These are phyloP conservation scores for Ophiostoma novo-ulmi DNA, from an alignment of 2,329 filamentous ascomycete genomes.

Conservation along the genomic window DNA sequence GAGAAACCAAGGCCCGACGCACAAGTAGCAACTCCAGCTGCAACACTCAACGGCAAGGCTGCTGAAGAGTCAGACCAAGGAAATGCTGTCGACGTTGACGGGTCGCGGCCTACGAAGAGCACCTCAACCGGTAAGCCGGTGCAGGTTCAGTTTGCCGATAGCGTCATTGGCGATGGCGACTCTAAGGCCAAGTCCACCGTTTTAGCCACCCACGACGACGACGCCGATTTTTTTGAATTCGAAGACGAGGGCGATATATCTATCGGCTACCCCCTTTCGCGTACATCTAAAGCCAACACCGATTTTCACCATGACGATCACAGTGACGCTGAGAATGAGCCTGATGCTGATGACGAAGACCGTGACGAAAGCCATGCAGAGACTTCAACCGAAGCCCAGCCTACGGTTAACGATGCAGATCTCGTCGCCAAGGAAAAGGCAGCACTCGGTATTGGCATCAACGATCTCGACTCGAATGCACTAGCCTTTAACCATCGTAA, in stretches of 20 bases:
- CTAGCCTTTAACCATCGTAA: constrained; percentile 18
- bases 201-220: constrained; percentile 13
- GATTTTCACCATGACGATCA: constrained; percentile 18
- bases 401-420: constrained; percentile 10
- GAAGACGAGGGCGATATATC: constrained; percentile 33
- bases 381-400: constrained; percentile 24
- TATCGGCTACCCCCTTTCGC: constrained; percentile 25
- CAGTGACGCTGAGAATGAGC: background rate
- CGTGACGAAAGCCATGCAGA: background rate
- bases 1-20: background rate
- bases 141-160: background rate
- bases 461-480: constrained; percentile 11
- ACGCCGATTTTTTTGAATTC: constrained; percentile 27
- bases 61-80: background rate
- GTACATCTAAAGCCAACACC: constrained; percentile 14
- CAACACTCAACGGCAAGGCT: background rate
- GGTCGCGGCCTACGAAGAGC: background rate
- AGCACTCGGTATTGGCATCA: constrained; percentile 18
- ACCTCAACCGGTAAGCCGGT: background rate
- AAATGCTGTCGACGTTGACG: background rate
- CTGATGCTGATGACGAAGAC: background rate
- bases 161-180: background rate
- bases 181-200: background rate
- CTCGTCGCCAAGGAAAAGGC: constrained; percentile 14
- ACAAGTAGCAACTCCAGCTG: background rate